Percentiles rank a stretch among this genome's conserved stretches.
Evolutionary conservation across 2,329 filamentous ascomycete species (phyloP).

Genomic region (Colletotrichum caudatum): DNA sequence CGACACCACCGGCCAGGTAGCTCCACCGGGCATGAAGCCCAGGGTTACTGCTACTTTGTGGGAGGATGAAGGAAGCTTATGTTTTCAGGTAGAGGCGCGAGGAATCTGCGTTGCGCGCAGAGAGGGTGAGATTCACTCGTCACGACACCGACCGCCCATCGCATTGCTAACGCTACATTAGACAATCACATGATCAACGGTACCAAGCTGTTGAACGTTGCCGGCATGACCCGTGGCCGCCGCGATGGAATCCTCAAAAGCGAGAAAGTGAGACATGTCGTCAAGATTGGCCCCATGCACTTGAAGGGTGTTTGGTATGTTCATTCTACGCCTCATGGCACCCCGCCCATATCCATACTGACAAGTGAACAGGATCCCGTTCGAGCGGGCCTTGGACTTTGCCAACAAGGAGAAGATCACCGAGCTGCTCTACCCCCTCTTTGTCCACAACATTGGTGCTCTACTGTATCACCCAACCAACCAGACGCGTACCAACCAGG

Average conservation of each 20-base stretch:
- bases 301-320: conserved; percentile 95
- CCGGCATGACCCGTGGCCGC: conserved; percentile 96
- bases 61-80: conserved; percentile 98
- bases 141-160: background rate
- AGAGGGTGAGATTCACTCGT: conserved; percentile 73
- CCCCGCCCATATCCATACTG: background rate
- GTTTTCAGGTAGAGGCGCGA: conserved; percentile 96
- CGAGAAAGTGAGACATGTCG: conserved; percentile 95
- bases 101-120: conserved; percentile 95
- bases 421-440: conserved; percentile 92
- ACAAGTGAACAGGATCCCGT: conserved; percentile 84
- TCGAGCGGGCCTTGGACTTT: conserved; percentile 96
- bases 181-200: conserved; percentile 99
- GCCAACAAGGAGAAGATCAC: conserved; percentile 99
- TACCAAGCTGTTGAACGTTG: conserved; percentile 95
- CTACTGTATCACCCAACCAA: conserved; percentile 95
- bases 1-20: conserved; percentile 92
- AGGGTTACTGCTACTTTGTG: conserved; percentile 95
- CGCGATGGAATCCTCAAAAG: conserved; percentile 97
- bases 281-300: conserved; percentile 99
- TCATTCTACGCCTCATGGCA: conserved; percentile 41
- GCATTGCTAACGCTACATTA: conserved; percentile 52
- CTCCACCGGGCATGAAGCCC: conserved; percentile 94
- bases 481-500: conserved; percentile 82
- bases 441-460: conserved; percentile 96